Base-by-base conservation (phyloP, 768 basidiomycete species). In the Panellus pusillus region DNA sequence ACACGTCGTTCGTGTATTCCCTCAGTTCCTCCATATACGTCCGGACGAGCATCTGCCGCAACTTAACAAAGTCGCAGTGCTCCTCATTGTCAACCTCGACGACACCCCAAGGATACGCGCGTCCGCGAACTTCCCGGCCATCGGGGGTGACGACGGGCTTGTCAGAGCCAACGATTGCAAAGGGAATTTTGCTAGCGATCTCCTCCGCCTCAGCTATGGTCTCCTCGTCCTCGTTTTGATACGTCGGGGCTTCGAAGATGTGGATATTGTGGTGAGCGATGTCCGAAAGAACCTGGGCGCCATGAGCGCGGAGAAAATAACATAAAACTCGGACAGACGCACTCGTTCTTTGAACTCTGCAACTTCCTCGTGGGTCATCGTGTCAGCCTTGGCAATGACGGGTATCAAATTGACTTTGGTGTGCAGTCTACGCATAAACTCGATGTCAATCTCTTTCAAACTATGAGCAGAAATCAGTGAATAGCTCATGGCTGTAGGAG, bases 1-100 rank as follows among this genome's bases (percentile, higher is more conserved):
- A 81, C 35, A 89, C 84, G 65, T 92, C 87, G 67, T 96, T 95
- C 63, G 97, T 98, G 71, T 95, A 91, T 74, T 98, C 97, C 66
- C 96, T 79, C 61, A 99, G 79, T 70, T 99, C 97, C 70, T 99
- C 97, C 97, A 99, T 99, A 70, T 98, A 97, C 9, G 96, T 98
- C 52, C 97, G 83, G 62, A 99, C 89, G 35, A 99, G 89, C 97
- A 99, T 98, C 72, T 98, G 97, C 47, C 97, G 89, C 57, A 99
- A 89, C 74, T 98, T 98, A 72, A 98, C 96, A 68, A 99, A 99
- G 71, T 99, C 97, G 63, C 97, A 99, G 68, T 99, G 97, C 15
- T 93, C 91, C 68, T 98, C 97, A 65, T 99, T 98, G 77, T 99
- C 97, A 20, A 99, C 97, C 69, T 99, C 97, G 61, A 98, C 93